These are phyloP conservation scores for Ganoderma resinaceum DNA, from an alignment of 1,284 basidiomycete genomes.

Conservation along the genomic window DNA sequence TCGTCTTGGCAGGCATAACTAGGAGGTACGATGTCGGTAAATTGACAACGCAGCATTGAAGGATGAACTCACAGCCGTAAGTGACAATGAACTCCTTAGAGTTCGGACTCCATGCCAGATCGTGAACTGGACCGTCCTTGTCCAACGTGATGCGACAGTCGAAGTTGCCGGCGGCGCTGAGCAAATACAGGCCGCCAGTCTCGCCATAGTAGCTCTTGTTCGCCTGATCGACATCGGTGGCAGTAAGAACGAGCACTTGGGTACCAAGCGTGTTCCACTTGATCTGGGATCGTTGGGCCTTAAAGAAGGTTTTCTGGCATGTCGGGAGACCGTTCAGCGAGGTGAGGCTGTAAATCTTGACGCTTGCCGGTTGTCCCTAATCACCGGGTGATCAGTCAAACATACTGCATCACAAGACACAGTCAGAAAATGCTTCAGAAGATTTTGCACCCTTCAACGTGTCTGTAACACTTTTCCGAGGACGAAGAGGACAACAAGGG, in stretches of 20 bases:
- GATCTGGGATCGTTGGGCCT: conserved; percentile 92
- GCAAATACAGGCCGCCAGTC: conserved; percentile 90
- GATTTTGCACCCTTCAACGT: too few relatives aligned
- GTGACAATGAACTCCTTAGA: conserved; percentile 96
- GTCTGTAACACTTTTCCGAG: too few relatives aligned
- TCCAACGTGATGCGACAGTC: conserved; percentile 93
- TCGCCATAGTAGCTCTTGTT: conserved; percentile 99
- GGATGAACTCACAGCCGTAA: conserved; percentile 83
- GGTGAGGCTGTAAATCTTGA: conserved; percentile 85
- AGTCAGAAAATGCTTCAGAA: neutral
- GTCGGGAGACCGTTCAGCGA: conserved; percentile 68
- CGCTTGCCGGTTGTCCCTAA: conserved; percentile 89
- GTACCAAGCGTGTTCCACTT: conserved; percentile 97
- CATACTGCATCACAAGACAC: neutral
- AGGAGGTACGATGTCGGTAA: conserved; percentile 5
- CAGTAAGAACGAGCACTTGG: conserved; percentile 88
- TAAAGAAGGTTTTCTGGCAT: conserved; percentile 93
- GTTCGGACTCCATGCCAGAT: conserved; percentile 97
- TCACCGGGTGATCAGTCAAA: conserved; percentile 3
- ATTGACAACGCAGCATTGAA: neutral
- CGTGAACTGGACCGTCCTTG: conserved; percentile 98
- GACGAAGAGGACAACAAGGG: too few relatives aligned
- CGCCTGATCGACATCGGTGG: conserved; percentile 96
- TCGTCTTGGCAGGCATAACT: conserved; percentile 96
- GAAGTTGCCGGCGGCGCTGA: conserved; percentile 95